Conservation (phyloP, 306 rosid genomes). For the Astragalus glycyphyllos region DNA sequence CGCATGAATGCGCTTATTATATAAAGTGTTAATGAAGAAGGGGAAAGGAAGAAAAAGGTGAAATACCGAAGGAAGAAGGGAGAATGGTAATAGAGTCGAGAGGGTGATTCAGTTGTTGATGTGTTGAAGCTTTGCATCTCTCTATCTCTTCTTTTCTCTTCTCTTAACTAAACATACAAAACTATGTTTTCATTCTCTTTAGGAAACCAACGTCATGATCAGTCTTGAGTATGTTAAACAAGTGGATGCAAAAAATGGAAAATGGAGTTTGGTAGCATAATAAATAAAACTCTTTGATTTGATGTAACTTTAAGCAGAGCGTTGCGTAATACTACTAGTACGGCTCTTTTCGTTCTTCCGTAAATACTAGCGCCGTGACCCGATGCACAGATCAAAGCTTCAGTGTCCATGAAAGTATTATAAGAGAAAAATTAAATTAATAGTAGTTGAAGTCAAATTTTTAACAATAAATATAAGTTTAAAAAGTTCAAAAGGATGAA, state of each 20-base stretch:
- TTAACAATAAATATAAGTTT: no score
- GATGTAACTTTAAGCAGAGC: slow-evolving; percentile 64
- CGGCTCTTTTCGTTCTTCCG: slow-evolving; percentile 30
- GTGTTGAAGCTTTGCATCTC: slow-evolving; percentile 77
- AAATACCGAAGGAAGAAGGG: slow-evolving; percentile 62
- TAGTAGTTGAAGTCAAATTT: no score
- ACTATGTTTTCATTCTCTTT: slow-evolving; percentile 4
- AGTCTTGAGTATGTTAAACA: not conserved
- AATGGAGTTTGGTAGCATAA: slow-evolving; percentile 22
- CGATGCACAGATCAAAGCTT: no score
- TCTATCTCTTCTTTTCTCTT: no score
- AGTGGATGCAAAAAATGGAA: slow-evolving; percentile 33
- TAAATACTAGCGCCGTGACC: no score
- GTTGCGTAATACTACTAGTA: slow-evolving; percentile 37
- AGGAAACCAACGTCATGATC: slow-evolving; percentile 2
- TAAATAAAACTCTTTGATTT: not conserved
- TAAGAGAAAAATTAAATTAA: no score
- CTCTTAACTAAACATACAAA: not conserved
- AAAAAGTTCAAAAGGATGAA: no score
- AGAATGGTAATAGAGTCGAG: slow-evolving; percentile 59
- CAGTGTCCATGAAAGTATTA: no score
- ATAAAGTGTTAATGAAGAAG: not conserved
- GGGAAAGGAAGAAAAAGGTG: not conserved
- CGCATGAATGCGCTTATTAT: no score
- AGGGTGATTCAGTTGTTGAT: slow-evolving; percentile 51